Base-by-base conservation (phyloP, 2,329 filamentous ascomycete genomes). In the Orbilia quercus region DNA sequence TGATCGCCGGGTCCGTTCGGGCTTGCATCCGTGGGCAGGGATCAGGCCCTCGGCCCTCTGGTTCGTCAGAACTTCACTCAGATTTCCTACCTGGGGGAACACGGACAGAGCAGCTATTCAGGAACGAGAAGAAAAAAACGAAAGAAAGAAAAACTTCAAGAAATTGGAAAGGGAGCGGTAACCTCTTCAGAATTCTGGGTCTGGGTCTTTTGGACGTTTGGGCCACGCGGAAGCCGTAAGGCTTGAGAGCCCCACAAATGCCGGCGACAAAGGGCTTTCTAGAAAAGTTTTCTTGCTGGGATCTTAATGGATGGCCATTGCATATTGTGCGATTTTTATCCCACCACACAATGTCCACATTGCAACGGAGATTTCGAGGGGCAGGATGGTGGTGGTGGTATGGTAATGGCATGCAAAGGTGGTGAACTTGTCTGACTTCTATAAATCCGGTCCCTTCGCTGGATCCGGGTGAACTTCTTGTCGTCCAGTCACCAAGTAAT, bases 1-100 rank as follows among this genome's bases (percentile, higher is more conserved):
- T 28, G 67, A 72, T 72, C 67, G 59, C 67, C 67, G 67, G 67
- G 67, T 59, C 44, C 59, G 53, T 65, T 65, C 59, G 67, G 67
- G 67, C 67, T 72, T 72, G 67, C 59, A 72, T 62, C 67, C 54
- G 66, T 71, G 58, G 51, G 58, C 66, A 65, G 59, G 67, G 67
- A 65, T 65, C 12, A 57, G 40, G 42, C 44, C 66, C 48, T 42
- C 48, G 57, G 45, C n/a, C n/a, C n/a, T n/a, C n/a, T 16, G 48
- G 44, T n/a, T 34, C 14, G 23, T 14, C 12, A 31, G 16, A 25
- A 31, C 31, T 51, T 51, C 48, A 16, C 28, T 51, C 1, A n/a
- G 31, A 11, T 44, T 57, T 22, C 20, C 53, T 34, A 28, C 7
- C 23, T 42, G 16, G 20, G 20, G 34, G n/a, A n/a, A 31, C 28